Percentiles rank a stretch among this genome's conserved stretches.
phyloP scores from a whole-genome alignment of 164 flowering plant genomes.

The Vitis labrusca region DNA sequence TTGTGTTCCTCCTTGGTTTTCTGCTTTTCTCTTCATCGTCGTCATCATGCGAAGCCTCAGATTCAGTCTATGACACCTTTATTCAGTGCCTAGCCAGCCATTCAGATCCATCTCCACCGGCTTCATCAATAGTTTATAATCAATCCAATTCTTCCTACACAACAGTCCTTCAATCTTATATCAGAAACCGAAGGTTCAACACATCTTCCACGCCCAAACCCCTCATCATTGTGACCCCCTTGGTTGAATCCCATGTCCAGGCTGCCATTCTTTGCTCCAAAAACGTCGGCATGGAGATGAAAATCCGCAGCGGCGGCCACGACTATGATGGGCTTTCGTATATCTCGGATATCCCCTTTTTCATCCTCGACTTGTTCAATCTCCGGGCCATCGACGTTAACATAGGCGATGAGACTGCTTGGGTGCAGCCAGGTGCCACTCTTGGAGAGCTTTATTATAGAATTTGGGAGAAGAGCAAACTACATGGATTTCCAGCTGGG shows the following conservation, averaged over 20 bases:
- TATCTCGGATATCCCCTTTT: slow-evolving; percentile 5
- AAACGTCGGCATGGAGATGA: too few species aligned
- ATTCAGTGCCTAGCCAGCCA: slow-evolving; percentile 1
- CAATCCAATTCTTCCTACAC: slow-evolving; percentile 1
- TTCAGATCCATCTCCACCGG: not conserved
- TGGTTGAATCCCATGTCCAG: too few species aligned
- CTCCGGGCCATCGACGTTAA: not conserved
- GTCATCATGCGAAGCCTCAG: not conserved
- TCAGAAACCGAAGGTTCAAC: slow-evolving; percentile 6
- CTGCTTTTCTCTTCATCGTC: not conserved
- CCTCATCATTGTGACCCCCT: not conserved
- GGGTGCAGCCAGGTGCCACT: slow-evolving; percentile 9
- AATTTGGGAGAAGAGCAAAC: not conserved
- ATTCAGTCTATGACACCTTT: slow-evolving; percentile 1
- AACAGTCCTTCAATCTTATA: slow-evolving; percentile 1
- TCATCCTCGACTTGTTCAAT: slow-evolving; percentile 8
- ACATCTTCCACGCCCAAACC: slow-evolving; percentile 4
- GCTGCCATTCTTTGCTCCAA: too few species aligned
- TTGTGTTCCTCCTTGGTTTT: too few species aligned
- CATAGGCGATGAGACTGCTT: not conserved
- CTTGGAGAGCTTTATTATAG: slow-evolving; percentile 4
- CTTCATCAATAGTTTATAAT: not conserved
- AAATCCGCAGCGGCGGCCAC: not conserved
- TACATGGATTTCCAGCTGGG: not conserved
- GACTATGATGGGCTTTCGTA: slow-evolving; percentile 5